Base-by-base conservation (phyloP, 1,139 yeast genomes). In the Diutina siamensis region DNA sequence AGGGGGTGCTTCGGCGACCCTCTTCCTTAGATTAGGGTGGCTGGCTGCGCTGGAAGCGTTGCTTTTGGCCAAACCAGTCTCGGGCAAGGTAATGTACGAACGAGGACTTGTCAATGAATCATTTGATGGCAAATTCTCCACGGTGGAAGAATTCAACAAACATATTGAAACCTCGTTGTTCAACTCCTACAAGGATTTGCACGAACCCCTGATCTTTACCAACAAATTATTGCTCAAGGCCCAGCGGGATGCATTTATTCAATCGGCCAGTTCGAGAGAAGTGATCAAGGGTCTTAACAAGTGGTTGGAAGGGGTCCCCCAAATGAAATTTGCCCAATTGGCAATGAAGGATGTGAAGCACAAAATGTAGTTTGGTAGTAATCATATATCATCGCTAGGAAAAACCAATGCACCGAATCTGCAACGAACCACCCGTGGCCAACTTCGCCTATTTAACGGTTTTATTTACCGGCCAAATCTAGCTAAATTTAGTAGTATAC, bases 291-390 rank as follows among this genome's bases (percentile, higher is more conserved):
- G 95, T 3, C 71, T 84, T 51, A 68, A 72, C 48, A 76, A 76
- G 57, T 87, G 92, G 83, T 65, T 82, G 44, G 67, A 73, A 50
- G 92, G 94, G 45, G 71, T 74, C 50, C 95, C 96, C 2, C 94
- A 84, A 61, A 59, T 65, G 45, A 74, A 88, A 46, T 85, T 85
- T 58, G 65, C 64, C 41, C 70, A 72, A 55, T 65, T 85, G 57
- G 72, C 76, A 32, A 62, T 63, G 47, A 80, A 74, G 60, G 69
- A 72, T 49, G 68, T 78, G 49, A 75, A 73, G 56, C 88, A 82
- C 59, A 83, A 83, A 64, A 57, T 83, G 51, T 79, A 54, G 20
- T 10, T 20, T 18, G 17, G n/a, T n/a, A n/a, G n/a, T n/a, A n/a
- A n/a, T n/a, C n/a, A n/a, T n/a, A n/a, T n/a, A n/a, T n/a, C n/a